Percentiles rank a stretch among this genome's conserved stretches.
These are phyloP conservation scores for Arctium lappa DNA, from an alignment of 129 eudicot species.

Conservation along the genomic window DNA sequence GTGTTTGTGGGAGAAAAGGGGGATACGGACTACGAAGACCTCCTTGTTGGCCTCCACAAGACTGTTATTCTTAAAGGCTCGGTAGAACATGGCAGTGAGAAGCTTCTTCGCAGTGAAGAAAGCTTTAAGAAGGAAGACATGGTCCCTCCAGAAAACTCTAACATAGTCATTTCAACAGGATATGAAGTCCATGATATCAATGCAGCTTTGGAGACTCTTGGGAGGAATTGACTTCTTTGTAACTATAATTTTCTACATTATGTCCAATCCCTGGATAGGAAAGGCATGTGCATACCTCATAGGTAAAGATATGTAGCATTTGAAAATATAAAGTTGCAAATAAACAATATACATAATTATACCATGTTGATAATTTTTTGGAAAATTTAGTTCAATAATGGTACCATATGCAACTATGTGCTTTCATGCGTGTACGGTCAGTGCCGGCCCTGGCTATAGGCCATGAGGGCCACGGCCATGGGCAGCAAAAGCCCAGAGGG, in stretches of 20 bases:
- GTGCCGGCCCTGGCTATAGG: no score
- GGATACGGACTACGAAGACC: constrained; percentile 74
- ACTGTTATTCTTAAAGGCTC: constrained; percentile 54
- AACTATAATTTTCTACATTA: constrained; percentile 13
- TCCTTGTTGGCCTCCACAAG: constrained; percentile 74
- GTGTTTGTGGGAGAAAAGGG: constrained; percentile 80
- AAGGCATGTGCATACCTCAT: constrained; percentile 25
- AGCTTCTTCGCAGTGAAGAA: constrained; percentile 45
- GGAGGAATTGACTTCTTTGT: constrained; percentile 36
- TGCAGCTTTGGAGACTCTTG: constrained; percentile 50
- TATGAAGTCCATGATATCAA: constrained; percentile 52
- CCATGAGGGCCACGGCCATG: no score
- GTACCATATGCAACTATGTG: neutral
- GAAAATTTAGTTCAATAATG: neutral
- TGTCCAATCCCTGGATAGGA: constrained; percentile 7
- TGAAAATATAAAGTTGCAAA: constrained; percentile 3
- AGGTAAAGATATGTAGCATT: constrained; percentile 25
- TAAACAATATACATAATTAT: constrained; percentile 13
- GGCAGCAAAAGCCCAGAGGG: no score
- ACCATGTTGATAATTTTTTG: constrained; percentile 1
- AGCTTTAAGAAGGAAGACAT: constrained; percentile 54
- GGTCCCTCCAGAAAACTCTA: constrained; percentile 48
- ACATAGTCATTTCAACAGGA: constrained; percentile 43
- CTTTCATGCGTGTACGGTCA: neutral
- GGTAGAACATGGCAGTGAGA: constrained; percentile 55